Evolutionary conservation across 768 basidiomycete species (phyloP).

Genomic region (Podaxis sp.): DNA sequence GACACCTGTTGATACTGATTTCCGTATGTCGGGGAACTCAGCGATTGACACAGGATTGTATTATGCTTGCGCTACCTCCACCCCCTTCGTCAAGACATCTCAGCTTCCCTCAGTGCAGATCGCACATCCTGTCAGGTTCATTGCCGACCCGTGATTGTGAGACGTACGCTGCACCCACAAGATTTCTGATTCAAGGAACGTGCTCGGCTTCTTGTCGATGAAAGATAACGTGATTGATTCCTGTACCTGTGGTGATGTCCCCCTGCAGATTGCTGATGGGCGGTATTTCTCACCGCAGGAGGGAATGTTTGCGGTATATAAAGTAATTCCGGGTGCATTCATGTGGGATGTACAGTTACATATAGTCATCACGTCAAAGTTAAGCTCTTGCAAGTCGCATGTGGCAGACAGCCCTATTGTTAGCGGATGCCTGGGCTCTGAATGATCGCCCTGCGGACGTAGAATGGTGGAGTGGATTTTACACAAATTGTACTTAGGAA

Average conservation of each 20-base stretch:
- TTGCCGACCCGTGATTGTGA: constrained; percentile 52
- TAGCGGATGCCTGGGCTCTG: neutral
- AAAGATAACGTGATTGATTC: neutral
- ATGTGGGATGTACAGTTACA: neutral
- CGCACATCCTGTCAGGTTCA: constrained; percentile 51
- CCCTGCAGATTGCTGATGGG: neutral
- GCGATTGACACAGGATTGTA: constrained; percentile 45
- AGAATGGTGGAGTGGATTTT: neutral
- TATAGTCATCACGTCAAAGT: neutral
- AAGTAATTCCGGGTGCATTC: neutral
- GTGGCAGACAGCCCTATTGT: neutral
- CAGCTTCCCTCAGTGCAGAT: constrained; percentile 43
- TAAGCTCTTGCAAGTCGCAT: neutral
- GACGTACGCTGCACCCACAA: constrained; percentile 33
- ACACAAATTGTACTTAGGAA: neutral
- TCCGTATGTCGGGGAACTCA: neutral
- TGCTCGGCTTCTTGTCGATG: neutral
- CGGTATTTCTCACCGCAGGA: neutral
- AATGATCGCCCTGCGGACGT: too few species aligned
- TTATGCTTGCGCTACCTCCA: constrained; percentile 49
- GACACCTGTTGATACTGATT: constrained; percentile 10
- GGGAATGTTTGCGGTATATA: neutral
- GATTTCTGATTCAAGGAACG: constrained; percentile 26
- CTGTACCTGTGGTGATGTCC: constrained; percentile 5
- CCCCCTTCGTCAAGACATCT: constrained; percentile 39